Base-by-base conservation (phyloP, 2,329 filamentous ascomycete genomes). In the Hypoxylon sp. region DNA sequence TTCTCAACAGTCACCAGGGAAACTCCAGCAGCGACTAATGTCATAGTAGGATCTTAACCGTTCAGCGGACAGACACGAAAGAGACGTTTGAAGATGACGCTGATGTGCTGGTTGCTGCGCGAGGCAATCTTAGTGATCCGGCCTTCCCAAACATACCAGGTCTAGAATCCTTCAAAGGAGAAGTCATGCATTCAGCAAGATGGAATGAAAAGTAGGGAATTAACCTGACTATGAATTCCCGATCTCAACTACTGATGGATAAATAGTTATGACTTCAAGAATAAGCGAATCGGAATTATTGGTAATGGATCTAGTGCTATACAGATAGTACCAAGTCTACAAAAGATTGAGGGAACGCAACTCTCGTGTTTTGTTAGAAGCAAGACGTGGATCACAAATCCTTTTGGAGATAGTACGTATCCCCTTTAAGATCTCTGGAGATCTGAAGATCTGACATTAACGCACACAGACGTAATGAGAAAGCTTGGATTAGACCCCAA, bases 291-390 rank as follows among this genome's bases (percentile, higher is more conserved):
- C 14, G 85, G 82, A 6, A 76, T 87, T 3, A 83, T 87, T 50
- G 85, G 85, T n/a, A 84, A 83, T 60, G 85, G 85, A 11, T 84
- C 83, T 19, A 86, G 83, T 68, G 81, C 81, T 0, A 86, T 87
- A 66, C 85, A 87, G 65, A 87, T 87, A 59, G 79, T 87, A 8
- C 85, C 85, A 1, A 76, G 72, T 5, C 76, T 88, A 42, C 84
- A 85, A 70, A 82, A 82, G 65, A 44, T 81, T 1, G 76, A 82
- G 55, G 83, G 82, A 3, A 68, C 78, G 2, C 71, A 79, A 9
- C 72, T 86, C 29, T 81, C 78, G 4, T 83, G 82, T 59, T 87
- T 86, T 67, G 81, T 85, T 52, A 80, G 84, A 57, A 84, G 81
- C 42, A 82, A 82, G 55, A 85, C 83, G 4, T 87, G 84, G 85